Evolutionary conservation across 129 eudicot species (phyloP).

Genomic region (Lactuca sativa): DNA sequence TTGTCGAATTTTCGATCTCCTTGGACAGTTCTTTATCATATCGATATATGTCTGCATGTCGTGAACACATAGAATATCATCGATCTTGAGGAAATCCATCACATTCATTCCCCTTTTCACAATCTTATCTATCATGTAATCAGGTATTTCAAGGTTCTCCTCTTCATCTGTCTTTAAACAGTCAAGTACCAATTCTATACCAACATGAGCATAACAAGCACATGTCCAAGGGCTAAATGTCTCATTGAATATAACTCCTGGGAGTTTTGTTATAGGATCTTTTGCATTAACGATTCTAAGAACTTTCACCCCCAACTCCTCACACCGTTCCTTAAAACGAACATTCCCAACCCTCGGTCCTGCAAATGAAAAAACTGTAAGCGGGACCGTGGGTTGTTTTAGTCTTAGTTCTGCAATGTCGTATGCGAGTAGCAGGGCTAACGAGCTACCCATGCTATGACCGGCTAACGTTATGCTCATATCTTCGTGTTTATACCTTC

Average conservation of each 20-base stretch:
- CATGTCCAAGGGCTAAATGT: conserved; percentile 44
- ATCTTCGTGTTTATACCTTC: conserved; percentile 42
- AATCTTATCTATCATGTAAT: not conserved
- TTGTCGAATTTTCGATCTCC: conserved; percentile 19
- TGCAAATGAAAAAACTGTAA: conserved; percentile 61
- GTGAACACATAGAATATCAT: conserved; percentile 62
- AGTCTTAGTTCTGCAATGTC: conserved; percentile 51
- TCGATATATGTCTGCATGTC: conserved; percentile 55
- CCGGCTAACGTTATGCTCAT: conserved; percentile 53
- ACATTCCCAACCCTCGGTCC: conserved; percentile 67
- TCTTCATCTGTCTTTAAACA: conserved; percentile 17
- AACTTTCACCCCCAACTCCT: conserved; percentile 57
- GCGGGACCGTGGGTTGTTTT: conserved; percentile 26
- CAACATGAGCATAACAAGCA: conserved; percentile 63
- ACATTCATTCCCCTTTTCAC: conserved; percentile 13
- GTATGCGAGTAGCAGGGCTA: conserved; percentile 53
- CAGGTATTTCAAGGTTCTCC: not conserved
- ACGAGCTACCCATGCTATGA: conserved; percentile 71
- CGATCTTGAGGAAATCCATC: conserved; percentile 44
- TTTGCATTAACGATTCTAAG: conserved; percentile 53
- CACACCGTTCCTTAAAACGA: conserved; percentile 52
- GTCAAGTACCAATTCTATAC: conserved; percentile 48
- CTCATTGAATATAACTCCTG: conserved; percentile 56
- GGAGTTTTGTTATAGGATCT: conserved; percentile 59
- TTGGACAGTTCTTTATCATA: conserved; percentile 45